Evolutionary conservation across 495 filamentous ascomycete genomes (phyloP).

Genomic region (Aspergillus homomorphus): DNA sequence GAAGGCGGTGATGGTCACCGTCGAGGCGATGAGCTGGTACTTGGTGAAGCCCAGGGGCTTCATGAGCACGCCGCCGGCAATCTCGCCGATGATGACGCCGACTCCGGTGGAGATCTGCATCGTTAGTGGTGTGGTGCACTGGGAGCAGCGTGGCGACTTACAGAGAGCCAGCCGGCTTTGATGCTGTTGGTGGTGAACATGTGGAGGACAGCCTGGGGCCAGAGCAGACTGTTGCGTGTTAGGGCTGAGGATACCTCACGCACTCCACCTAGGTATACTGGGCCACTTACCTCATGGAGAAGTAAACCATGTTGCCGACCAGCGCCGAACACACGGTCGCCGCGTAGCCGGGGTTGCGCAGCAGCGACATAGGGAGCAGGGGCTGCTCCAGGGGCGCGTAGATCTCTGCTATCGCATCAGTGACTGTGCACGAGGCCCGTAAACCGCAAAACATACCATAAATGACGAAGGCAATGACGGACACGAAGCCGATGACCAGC

Average conservation of each 20-base stretch:
- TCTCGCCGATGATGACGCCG: conserved; percentile 27
- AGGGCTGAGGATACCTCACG: not conserved
- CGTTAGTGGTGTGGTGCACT: conserved; percentile 1
- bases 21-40: conserved; percentile 23
- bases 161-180: conserved; percentile 35
- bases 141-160: conserved; percentile 9
- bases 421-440: not conserved
- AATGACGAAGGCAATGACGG: conserved; percentile 31
- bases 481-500: conserved; percentile 40
- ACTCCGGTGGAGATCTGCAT: conserved; percentile 22
- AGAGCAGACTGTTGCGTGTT: conserved; percentile 25
- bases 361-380: conserved; percentile 44
- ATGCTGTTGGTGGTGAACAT: conserved; percentile 31
- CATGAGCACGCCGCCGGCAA: conserved; percentile 27
- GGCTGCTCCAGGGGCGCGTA: conserved; percentile 29
- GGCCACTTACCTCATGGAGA: conserved; percentile 19
- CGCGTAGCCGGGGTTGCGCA: conserved; percentile 42
- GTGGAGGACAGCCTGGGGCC: conserved; percentile 30
- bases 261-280: not conserved
- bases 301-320: conserved; percentile 37
- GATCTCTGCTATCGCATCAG: conserved; percentile 15
- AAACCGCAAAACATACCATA: conserved; percentile 1
- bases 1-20: conserved; percentile 23
- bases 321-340: conserved; percentile 37
- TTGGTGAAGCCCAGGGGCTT: conserved; percentile 30